These are phyloP conservation scores for Arabidopsis thaliana DNA, from an alignment of 345 rosid species.

Conservation along the genomic window DNA sequence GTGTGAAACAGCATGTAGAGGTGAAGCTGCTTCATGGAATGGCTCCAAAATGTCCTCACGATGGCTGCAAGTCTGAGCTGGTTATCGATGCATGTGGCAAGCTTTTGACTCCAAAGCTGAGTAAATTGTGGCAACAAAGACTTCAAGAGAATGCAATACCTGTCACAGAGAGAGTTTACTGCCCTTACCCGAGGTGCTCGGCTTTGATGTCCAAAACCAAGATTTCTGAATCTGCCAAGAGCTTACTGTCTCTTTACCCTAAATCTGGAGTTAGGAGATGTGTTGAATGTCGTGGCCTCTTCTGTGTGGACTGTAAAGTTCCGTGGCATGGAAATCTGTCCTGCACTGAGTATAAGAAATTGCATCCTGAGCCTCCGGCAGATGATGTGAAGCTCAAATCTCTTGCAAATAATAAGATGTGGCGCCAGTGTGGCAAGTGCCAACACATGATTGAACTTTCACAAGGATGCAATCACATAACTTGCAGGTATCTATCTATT, in stretches of 20 bases:
- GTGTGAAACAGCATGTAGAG: constrained; percentile 82
- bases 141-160: constrained; percentile 71
- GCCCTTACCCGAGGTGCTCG: constrained; percentile 79
- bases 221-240: constrained; percentile 49
- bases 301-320: constrained; percentile 81
- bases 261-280: constrained; percentile 64
- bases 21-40: constrained; percentile 71
- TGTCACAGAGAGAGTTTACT: constrained; percentile 69
- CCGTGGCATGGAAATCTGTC: constrained; percentile 72
- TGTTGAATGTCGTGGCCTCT: constrained; percentile 56
- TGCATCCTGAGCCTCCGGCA: constrained; percentile 52
- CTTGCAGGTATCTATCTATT: constrained; percentile 57
- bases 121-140: constrained; percentile 56
- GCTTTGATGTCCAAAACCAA: constrained; percentile 71
- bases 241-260: constrained; percentile 38
- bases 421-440: constrained; percentile 65
- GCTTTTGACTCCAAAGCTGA: constrained; percentile 64
- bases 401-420: constrained; percentile 52
- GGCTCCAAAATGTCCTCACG: constrained; percentile 74
- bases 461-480: constrained; percentile 65
- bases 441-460: constrained; percentile 60
- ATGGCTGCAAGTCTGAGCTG: constrained; percentile 64
- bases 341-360: constrained; percentile 51
- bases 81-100: constrained; percentile 56
- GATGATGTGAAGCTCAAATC: constrained; percentile 56